phyloP scores from a whole-genome alignment of 2,329 filamentous ascomycete genomes.

The Cercospora sojina region DNA sequence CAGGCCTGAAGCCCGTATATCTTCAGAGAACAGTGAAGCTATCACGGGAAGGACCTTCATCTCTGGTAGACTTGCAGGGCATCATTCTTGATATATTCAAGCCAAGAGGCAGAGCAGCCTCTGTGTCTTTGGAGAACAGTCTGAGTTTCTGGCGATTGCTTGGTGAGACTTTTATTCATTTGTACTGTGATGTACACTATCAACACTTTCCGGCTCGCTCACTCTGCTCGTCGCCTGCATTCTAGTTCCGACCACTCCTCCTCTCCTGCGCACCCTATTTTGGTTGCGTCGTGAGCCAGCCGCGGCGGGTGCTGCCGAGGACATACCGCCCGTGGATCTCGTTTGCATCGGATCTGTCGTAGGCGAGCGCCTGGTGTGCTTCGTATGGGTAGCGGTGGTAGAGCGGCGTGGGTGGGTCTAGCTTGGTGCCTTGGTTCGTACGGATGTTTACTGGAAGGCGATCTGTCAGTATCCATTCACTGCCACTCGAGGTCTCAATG shows the following conservation, averaged over 20 bases:
- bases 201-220: neutral
- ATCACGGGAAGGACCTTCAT: neutral
- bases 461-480: neutral
- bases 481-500: neutral
- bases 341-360: neutral
- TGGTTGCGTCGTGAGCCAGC: neutral
- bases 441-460: neutral
- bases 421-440: neutral
- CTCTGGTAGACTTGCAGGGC: neutral
- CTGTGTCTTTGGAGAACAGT: neutral
- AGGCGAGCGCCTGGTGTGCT: neutral
- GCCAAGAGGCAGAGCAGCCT: neutral
- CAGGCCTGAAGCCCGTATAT: neutral
- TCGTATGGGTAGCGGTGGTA: neutral
- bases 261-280: neutral
- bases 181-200: neutral
- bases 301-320: neutral
- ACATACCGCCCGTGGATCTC: neutral
- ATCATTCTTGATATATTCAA: neutral
- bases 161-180: neutral
- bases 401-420: neutral
- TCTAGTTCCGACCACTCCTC: neutral
- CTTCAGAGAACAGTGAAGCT: neutral
- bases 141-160: neutral
- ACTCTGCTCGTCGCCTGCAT: neutral